phyloP scores from a whole-genome alignment of 495 filamentous ascomycete genomes.

The Aspergillus cristatus region DNA sequence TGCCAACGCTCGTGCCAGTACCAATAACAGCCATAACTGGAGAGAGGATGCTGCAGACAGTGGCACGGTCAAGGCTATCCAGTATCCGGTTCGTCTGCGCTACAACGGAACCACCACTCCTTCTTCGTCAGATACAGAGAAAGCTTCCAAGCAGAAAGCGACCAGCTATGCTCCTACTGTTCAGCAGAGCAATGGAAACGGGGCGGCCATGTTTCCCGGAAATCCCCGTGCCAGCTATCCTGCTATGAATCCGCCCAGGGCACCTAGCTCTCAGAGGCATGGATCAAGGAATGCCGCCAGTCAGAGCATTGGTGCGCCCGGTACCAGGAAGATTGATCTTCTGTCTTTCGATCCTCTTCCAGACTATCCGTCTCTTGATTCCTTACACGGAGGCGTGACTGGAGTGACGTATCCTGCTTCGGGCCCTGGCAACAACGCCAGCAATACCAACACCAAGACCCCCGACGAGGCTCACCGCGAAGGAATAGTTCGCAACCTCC shows the following conservation, averaged over 20 bases:
- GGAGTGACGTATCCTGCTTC: conserved; percentile 4
- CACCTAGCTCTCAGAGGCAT: conserved; percentile 4
- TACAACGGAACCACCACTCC: conserved; percentile 4
- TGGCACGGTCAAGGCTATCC: conserved; percentile 9
- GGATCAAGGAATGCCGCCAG: conserved; percentile 4
- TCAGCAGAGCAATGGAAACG: conserved; percentile 8
- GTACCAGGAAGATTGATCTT: conserved; percentile 13
- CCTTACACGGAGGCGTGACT: conserved; percentile 4
- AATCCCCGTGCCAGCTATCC: conserved; percentile 4
- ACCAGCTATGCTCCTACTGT: conserved; percentile 1
- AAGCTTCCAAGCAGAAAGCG: conserved; percentile 9
- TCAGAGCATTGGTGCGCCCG: background rate
- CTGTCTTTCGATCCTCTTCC: conserved; percentile 12
- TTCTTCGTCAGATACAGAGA: conserved; percentile 6
- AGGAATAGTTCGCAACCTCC: conserved; percentile 10
- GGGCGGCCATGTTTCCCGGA: conserved; percentile 1
- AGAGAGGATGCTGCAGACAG: conserved; percentile 10
- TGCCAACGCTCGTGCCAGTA: conserved; percentile 6
- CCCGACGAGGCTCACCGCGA: conserved; percentile 8
- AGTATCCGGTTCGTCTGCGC: conserved; percentile 12
- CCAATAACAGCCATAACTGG: conserved; percentile 6
- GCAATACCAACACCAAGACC: conserved; percentile 2
- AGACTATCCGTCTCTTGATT: conserved; percentile 8
- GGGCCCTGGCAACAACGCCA: conserved; percentile 1
- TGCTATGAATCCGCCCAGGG: conserved; percentile 4